Evolutionary conservation across 2,329 filamentous ascomycete genomes (phyloP).

Genomic region (Magnaporthales sp.): DNA sequence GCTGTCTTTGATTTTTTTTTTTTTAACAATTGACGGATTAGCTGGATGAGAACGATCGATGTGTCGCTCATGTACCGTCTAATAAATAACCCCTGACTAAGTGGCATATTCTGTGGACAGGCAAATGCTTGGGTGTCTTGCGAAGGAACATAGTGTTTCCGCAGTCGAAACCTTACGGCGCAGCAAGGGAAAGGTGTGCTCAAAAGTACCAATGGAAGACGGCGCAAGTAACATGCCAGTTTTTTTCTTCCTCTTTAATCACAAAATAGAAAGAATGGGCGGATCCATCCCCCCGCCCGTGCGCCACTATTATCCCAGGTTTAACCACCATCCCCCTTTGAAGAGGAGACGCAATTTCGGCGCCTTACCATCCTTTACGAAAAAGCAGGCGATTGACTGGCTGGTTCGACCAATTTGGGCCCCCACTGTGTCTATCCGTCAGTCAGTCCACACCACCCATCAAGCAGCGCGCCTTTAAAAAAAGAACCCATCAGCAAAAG

Average conservation of each 20-base stretch:
- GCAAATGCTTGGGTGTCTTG: background rate
- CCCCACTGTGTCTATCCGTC: background rate
- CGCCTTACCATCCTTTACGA: background rate
- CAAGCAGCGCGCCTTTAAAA: background rate
- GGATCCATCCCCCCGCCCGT: constrained; percentile 8
- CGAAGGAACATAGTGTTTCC: background rate
- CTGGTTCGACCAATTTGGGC: background rate
- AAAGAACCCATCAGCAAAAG: background rate
- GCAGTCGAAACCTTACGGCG: background rate
- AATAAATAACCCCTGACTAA: background rate
- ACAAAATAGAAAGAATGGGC: constrained; percentile 1
- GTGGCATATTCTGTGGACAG: background rate
- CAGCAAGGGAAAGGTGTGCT: background rate
- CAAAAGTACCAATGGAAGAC: background rate
- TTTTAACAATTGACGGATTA: background rate
- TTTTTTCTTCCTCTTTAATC: background rate
- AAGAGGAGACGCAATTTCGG: constrained; percentile 2
- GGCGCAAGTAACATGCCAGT: background rate
- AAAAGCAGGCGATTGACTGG: background rate
- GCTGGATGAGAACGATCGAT: background rate
- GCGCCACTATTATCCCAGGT: constrained; percentile 7
- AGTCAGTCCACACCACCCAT: background rate
- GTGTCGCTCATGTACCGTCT: background rate
- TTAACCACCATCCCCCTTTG: constrained; percentile 7
- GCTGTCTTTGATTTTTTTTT: background rate